Percentiles rank a stretch among this genome's conserved stretches.
Conservation (phyloP, 768 basidiomycete species). For the Cubamyces sp. region DNA sequence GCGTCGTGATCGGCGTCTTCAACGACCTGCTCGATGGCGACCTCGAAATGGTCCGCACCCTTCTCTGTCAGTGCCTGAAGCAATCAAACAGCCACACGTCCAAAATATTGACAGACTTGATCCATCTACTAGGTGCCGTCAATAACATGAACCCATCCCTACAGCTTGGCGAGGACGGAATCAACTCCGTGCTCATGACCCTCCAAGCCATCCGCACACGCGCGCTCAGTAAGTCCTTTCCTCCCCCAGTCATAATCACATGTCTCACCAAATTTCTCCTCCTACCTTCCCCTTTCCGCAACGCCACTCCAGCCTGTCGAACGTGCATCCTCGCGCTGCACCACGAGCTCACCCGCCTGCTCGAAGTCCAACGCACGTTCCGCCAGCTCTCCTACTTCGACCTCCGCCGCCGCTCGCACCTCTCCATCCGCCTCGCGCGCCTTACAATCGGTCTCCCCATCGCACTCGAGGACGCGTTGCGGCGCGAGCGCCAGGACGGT, state of each 20-base stretch:
- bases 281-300: neutral
- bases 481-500: constrained; percentile 37
- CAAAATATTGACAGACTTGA: neutral
- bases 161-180: constrained; percentile 76
- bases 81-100: neutral
- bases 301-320: constrained; percentile 57
- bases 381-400: constrained; percentile 79
- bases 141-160: constrained; percentile 82
- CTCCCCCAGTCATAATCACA: constrained; percentile 8
- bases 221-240: constrained; percentile 60
- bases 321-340: constrained; percentile 77
- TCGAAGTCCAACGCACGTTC: constrained; percentile 80
- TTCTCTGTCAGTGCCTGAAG: constrained; percentile 54
- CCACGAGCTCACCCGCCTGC: constrained; percentile 71
- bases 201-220: constrained; percentile 74
- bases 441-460: constrained; percentile 77
- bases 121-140: constrained; percentile 56
- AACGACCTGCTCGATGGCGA: constrained; percentile 87
- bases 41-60: constrained; percentile 78
- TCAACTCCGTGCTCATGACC: constrained; percentile 72
- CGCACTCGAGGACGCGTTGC: constrained; percentile 70
- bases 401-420: constrained; percentile 70
- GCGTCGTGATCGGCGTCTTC: constrained; percentile 74
- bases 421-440: constrained; percentile 77
- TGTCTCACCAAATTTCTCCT: neutral